Conservation (phyloP, 345 rosid genomes). For the Gossypium anomalum region DNA sequence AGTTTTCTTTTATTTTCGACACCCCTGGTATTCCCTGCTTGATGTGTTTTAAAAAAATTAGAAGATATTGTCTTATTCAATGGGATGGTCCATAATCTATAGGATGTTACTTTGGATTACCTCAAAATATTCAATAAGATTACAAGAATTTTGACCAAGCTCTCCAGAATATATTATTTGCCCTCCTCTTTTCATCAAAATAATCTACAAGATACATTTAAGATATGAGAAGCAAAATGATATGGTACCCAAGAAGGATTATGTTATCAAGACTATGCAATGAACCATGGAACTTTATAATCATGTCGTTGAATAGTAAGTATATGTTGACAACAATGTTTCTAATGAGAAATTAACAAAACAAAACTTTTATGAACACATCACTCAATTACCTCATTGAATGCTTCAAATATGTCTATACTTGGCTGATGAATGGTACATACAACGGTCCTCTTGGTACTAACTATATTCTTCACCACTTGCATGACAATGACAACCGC, state of each 20-base stretch:
- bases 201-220: conserved; percentile 32
- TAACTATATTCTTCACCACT: conserved; percentile 44
- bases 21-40: conserved; percentile 28
- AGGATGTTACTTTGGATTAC: conserved; percentile 18
- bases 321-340: neutral
- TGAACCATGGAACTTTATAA: neutral
- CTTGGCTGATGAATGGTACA: conserved; percentile 60
- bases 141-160: conserved; percentile 45
- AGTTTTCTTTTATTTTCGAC: conserved; percentile 33
- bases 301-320: neutral
- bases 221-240: neutral
- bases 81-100: neutral
- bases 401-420: conserved; percentile 51
- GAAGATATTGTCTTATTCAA: neutral
- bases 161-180: conserved; percentile 45
- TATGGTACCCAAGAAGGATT: neutral
- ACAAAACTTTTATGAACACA: neutral
- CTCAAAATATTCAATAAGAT: conserved; percentile 53
- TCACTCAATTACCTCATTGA: conserved; percentile 41
- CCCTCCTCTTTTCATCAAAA: conserved; percentile 62
- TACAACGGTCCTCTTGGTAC: conserved; percentile 41
- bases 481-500: conserved; percentile 56
- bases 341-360: neutral
- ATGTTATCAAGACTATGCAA: neutral
- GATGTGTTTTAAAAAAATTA: neutral